These are phyloP conservation scores for Populus simonii DNA, from an alignment of 345 rosid genomes.

Conservation along the genomic window DNA sequence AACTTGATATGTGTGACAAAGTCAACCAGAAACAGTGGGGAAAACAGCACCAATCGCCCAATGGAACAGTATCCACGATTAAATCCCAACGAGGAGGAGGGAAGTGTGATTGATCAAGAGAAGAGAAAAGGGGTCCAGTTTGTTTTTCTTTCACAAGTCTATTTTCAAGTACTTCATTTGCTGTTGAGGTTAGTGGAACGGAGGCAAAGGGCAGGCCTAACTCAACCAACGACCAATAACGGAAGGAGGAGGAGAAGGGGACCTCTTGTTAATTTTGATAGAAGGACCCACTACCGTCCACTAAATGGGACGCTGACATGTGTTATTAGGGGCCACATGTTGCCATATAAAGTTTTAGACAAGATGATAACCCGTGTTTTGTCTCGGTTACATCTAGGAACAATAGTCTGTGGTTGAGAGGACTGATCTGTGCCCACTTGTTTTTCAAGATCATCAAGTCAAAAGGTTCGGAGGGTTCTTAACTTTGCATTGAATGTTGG, in stretches of 20 bases:
- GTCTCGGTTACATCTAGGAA: background rate
- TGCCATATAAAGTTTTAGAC: background rate
- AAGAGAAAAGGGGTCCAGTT: background rate
- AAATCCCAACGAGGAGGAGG: background rate
- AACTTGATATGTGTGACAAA: background rate
- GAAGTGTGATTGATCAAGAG: background rate
- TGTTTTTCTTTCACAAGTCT: background rate
- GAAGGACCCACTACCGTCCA: constrained; percentile 11
- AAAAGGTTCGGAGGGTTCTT: background rate
- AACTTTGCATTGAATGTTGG: background rate
- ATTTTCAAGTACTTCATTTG: constrained; percentile 14
- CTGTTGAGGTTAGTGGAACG: constrained; percentile 7
- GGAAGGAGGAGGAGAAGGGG: background rate
- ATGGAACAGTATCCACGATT: background rate
- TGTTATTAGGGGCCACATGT: constrained; percentile 10
- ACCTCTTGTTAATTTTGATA: no score
- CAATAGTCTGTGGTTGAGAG: background rate
- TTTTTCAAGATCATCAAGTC: background rate
- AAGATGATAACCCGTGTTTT: background rate
- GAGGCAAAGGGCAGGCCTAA: constrained; percentile 17
- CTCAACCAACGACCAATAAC: constrained; percentile 28
- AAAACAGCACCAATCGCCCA: background rate
- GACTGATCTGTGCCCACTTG: background rate
- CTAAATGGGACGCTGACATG: constrained; percentile 13
- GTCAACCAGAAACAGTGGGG: background rate